phyloP scores from a whole-genome alignment of 2,329 filamentous ascomycete genomes.

The Ophiostoma fasciatum region DNA sequence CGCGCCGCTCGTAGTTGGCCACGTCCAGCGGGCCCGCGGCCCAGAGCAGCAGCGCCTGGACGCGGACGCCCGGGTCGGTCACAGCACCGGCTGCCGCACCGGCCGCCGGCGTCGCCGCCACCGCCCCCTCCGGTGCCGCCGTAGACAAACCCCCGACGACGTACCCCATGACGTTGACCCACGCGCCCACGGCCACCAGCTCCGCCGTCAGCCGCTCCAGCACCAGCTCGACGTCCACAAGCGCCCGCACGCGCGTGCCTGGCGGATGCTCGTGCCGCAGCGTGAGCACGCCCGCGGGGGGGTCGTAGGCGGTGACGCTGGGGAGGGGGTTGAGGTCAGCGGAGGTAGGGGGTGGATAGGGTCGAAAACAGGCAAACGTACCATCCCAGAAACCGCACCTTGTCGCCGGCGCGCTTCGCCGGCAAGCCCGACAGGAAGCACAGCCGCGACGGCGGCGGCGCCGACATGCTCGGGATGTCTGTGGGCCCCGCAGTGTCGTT shows the following conservation, averaged over 20 bases:
- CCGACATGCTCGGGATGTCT: too few species aligned
- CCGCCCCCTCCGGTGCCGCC: too few species aligned
- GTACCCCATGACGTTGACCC: slow-evolving; percentile 84
- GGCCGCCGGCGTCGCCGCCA: background rate
- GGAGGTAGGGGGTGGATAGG: background rate
- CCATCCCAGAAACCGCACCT: slow-evolving; percentile 89
- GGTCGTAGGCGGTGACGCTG: slow-evolving; percentile 37
- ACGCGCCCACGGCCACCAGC: slow-evolving; percentile 58
- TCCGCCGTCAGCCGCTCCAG: slow-evolving; percentile 48
- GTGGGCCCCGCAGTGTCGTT: too few species aligned
- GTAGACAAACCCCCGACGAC: too few species aligned
- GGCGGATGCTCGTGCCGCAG: slow-evolving; percentile 54
- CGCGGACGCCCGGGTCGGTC: slow-evolving; percentile 20
- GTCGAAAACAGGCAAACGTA: slow-evolving; percentile 28
- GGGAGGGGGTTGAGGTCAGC: background rate
- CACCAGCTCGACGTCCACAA: slow-evolving; percentile 58
- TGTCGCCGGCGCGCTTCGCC: slow-evolving; percentile 41
- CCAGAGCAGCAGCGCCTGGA: slow-evolving; percentile 72
- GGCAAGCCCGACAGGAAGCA: slow-evolving; percentile 51
- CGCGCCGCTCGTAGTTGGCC: slow-evolving; percentile 51
- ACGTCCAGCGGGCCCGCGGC: slow-evolving; percentile 58
- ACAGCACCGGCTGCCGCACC: slow-evolving; percentile 1
- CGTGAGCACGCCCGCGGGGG: slow-evolving; percentile 42
- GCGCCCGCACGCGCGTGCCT: slow-evolving; percentile 29
- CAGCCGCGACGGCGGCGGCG: slow-evolving; percentile 28